Evolutionary conservation across 192 early-diverging fungal genomes (phyloP), one percentile per base, ranked within the genome.

Genomic region (Backusella australiensis): DNA sequence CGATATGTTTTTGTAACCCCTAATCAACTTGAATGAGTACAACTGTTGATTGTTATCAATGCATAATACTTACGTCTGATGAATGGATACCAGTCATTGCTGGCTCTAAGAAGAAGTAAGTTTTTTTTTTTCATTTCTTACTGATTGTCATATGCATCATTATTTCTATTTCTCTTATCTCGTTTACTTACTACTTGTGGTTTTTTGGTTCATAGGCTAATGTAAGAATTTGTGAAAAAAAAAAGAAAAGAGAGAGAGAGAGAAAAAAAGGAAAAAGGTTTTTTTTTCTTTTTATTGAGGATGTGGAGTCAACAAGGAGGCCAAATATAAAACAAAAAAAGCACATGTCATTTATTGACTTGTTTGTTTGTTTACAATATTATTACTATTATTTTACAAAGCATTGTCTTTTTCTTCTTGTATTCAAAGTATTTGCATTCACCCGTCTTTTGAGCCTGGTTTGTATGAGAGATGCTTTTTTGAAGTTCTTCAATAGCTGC

Each of bases 361-460:
- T 56, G n/a, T 56, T 56, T 59, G 23, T 26, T 59, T 63, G 8
- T 29, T 26, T 52, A 6, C 5, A 32, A 32, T 32, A 15, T 66
- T 66, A 14, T 34, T 15, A 17, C 4, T 34, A 34, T 72, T 53
- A 34, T 53, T 15, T 65, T 73, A 73, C 53, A 73, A 38, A 59
- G 19, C 72, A 63, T 73, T 44, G 53, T 63, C 21, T 78, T 75
- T 63, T 63, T 63, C 53, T 63, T 68, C 72, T 73, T 73, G 34
- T 95, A 96, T 78, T 96, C 95, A 65, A 95, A 69, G 78, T 95
- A 96, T 76, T 91, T 90, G 85, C 85, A 85, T 39, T 95, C 96
- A 17, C 82, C 84, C 74, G 96, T 95, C 79, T 85, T 86, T 38
- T 90, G 81, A 26, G 93, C 91, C 95, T 94, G 93, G 86, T 78